Base-by-base conservation (phyloP, 2,329 filamentous ascomycete genomes). In the Aspergillus ruber region DNA sequence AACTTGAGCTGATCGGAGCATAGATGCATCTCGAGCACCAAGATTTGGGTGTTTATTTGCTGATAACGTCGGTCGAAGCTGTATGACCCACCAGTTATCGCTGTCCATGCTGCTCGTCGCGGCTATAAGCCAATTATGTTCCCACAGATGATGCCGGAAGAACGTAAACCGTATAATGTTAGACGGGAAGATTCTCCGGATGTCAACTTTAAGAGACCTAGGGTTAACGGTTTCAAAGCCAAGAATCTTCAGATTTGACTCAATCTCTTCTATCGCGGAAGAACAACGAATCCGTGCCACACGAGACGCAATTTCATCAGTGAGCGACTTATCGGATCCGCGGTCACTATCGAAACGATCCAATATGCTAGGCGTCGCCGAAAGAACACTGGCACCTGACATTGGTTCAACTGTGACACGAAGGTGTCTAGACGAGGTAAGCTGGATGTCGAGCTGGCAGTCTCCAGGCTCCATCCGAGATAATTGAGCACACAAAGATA, bases 21-120 rank as follows among this genome's bases (percentile, higher is more conserved):
- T 46, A 27, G 56, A 51, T 4, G 48, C 48, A 42, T 43, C 43
- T 20, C 55, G 44, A 13, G 23, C 27, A 32, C 25, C 49, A 39
- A 49, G 45, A 45, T 51, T 49, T 33, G 49, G 39, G 21, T 43
- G 49, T 13, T 38, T 40, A 35, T 54, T 51, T 36, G 52, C 36
- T 32, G 56, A 32, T 15, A 56, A 43, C 20, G 55, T 39, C 23
- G 58, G 49, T 40, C 50, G 57, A 54, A 67, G 49, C 50, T 67
- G 65, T 21, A 88, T 73, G 50, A 90, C 72, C 82, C 85, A 90
- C 87, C 88, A 95, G 51, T 78, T 78, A 62, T 93, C 87, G 45
- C 88, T 87, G 59, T 78, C 76, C 60, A 86, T 75, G 62, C 84
- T 83, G 63, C 89, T 77, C 45, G 82, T 82, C 41, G 86, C 77